Evolutionary conservation across 2,329 filamentous ascomycete genomes (phyloP).

Genomic region (Claviceps capensis): DNA sequence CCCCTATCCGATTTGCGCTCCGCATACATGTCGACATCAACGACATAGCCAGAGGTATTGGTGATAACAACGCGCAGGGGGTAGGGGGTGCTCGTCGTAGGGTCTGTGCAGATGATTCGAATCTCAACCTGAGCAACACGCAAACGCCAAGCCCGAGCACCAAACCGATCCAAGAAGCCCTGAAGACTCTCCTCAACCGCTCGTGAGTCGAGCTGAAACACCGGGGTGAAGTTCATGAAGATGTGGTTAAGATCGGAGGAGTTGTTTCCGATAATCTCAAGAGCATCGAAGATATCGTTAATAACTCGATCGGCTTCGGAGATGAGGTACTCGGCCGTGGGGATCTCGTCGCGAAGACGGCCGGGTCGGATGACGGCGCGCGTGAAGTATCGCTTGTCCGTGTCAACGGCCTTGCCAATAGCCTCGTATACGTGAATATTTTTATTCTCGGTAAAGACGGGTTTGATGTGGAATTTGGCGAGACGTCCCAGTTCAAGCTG

Average conservation of each 20-base stretch:
- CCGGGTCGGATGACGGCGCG: conserved; percentile 90
- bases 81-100: conserved; percentile 67
- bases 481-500: conserved; percentile 91
- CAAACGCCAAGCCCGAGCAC: conserved; percentile 85
- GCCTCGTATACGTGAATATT: conserved; percentile 99
- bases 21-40: conserved; percentile 93
- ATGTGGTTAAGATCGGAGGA: conserved; percentile 99
- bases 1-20: conserved; percentile 97
- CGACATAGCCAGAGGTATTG: conserved; percentile 96
- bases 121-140: conserved; percentile 97
- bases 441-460: conserved; percentile 96
- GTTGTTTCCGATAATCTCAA: conserved; percentile 98
- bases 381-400: conserved; percentile 97
- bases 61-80: conserved; percentile 92
- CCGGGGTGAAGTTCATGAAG: conserved; percentile 98
- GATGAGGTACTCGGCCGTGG: conserved; percentile 95
- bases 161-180: conserved; percentile 93
- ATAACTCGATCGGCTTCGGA: conserved; percentile 93
- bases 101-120: conserved; percentile 93
- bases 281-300: conserved; percentile 92
- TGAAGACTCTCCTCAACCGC: conserved; percentile 89
- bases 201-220: conserved; percentile 79
- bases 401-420: conserved; percentile 84
- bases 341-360: conserved; percentile 89
- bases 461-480: conserved; percentile 94